A percentile compares a stretch with the other conserved stretches of the same genome.
These are phyloP conservation scores for Dactylis glomerata DNA, from an alignment of 176 grass and related monocot genomes.

Conservation along the genomic window DNA sequence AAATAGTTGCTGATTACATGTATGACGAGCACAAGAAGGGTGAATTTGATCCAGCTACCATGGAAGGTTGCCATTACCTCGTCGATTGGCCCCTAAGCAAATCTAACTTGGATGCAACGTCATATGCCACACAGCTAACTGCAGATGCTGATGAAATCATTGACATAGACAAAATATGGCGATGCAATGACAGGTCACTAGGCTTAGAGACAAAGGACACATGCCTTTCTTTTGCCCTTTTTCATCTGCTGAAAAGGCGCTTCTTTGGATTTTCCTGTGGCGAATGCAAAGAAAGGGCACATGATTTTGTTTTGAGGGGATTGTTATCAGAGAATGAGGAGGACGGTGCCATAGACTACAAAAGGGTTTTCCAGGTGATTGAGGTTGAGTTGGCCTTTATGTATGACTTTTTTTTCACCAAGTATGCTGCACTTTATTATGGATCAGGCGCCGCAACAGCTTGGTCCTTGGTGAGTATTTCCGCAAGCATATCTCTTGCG, in stretches of 20 bases:
- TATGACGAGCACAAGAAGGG: not conserved
- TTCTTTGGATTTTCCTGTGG: constrained; percentile 2
- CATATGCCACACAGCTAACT: not conserved
- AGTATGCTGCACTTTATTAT: not conserved
- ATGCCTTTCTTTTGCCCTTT: too few species aligned
- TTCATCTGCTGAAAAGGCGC: not conserved
- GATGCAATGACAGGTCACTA: not conserved
- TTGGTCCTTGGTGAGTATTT: not conserved
- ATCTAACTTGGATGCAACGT: not conserved
- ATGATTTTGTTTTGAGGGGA: constrained; percentile 5
- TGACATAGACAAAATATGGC: not conserved
- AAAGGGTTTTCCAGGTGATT: not conserved
- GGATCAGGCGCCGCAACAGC: not conserved
- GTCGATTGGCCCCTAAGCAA: not conserved
- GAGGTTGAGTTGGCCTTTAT: constrained; percentile 3
- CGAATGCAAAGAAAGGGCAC: not conserved
- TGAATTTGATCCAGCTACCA: not conserved
- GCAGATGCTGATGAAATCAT: not conserved
- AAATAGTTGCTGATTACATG: constrained; percentile 32
- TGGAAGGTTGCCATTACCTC: constrained; percentile 18
- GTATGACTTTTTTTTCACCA: constrained; percentile 30
- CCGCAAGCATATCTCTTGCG: not conserved
- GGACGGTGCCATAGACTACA: not conserved
- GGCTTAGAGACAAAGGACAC: not conserved
- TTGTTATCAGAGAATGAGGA: not conserved